A percentile compares a stretch with the other conserved stretches of the same genome.
Conservation (phyloP, 257 asterid species). For the Fraxinus anomala region DNA sequence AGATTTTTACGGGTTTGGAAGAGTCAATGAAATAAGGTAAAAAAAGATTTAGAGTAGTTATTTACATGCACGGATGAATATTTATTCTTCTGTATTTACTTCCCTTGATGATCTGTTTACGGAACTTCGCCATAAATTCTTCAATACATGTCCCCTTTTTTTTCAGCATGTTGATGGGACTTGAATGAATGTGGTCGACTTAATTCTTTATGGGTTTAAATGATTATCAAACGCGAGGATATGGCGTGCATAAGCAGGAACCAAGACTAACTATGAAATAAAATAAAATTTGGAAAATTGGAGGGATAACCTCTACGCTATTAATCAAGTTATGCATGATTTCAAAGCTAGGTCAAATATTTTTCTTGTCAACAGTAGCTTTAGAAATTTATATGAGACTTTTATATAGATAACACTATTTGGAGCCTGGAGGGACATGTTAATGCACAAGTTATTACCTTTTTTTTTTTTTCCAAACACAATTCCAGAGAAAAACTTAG, state of each 20-base stretch:
- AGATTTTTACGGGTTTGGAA: not conserved
- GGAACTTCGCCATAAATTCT: not conserved
- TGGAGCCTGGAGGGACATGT: conserved; percentile 4
- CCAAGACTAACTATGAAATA: not conserved
- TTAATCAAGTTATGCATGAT: not conserved
- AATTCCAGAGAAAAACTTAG: not conserved
- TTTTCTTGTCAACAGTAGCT: not conserved
- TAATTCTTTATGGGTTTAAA: not conserved
- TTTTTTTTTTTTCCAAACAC: not conserved
- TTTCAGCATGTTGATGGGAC: not conserved
- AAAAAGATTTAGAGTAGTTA: not conserved
- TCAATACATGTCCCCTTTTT: not conserved
- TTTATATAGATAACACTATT: not conserved
- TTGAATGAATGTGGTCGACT: conserved; percentile 11
- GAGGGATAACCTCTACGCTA: not conserved
- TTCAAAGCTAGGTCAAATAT: conserved; percentile 1
- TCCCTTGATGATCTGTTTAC: not conserved
- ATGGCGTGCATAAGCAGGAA: not conserved
- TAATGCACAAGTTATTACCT: not conserved
- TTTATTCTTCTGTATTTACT: not conserved
- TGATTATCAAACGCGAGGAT: not conserved
- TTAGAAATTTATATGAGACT: conserved; percentile 13
- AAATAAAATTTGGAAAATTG: not conserved
- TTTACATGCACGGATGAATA: not conserved
- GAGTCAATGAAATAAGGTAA: too few relatives aligned